A percentile compares a stretch with the other conserved stretches of the same genome.
Evolutionary conservation across 2,329 filamentous ascomycete genomes (phyloP).

Genomic region (Ambrosiella cleistominuta): DNA sequence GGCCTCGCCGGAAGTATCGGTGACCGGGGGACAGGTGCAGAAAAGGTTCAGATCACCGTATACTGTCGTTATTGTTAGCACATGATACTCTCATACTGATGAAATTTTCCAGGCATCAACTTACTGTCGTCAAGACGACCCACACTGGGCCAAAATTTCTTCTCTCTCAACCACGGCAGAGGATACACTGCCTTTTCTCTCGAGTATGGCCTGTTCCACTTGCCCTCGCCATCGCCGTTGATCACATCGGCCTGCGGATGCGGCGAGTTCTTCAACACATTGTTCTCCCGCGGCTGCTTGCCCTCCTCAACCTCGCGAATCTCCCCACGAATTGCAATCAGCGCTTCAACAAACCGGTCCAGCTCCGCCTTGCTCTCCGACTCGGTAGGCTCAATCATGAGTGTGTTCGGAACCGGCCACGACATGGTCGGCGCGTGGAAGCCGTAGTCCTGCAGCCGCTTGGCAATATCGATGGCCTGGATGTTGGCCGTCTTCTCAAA

Average conservation of each 20-base stretch:
- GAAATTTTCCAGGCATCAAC: conserved; percentile 20
- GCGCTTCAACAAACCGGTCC: conserved; percentile 78
- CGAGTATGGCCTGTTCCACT: conserved; percentile 71
- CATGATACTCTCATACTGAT: not conserved
- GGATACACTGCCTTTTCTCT: conserved; percentile 79
- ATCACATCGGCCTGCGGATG: conserved; percentile 74
- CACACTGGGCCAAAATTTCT: conserved; percentile 94
- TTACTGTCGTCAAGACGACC: conserved; percentile 74
- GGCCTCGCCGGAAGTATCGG: conserved; percentile 31
- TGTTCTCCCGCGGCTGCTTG: conserved; percentile 52
- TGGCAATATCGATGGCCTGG: conserved; percentile 88
- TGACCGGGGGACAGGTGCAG: conserved; percentile 81
- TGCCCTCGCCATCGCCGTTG: conserved; percentile 28
- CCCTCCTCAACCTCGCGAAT: conserved; percentile 73
- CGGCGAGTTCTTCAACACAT: conserved; percentile 77
- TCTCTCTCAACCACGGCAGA: conserved; percentile 63
- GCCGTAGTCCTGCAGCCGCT: conserved; percentile 90
- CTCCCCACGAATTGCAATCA: conserved; percentile 72
- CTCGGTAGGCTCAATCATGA: conserved; percentile 97
- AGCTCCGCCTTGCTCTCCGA: conserved; percentile 83
- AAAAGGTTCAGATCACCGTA: conserved; percentile 87
- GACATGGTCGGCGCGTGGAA: conserved; percentile 97
- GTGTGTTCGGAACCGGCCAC: conserved; percentile 84
- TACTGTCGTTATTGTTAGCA: conserved; percentile 29
- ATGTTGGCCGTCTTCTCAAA: conserved; percentile 72